Evolutionary conservation across 1,284 basidiomycete species (phyloP), one percentile per base, ranked within the genome.

Genomic region (Ceratobasidium papillatum): DNA sequence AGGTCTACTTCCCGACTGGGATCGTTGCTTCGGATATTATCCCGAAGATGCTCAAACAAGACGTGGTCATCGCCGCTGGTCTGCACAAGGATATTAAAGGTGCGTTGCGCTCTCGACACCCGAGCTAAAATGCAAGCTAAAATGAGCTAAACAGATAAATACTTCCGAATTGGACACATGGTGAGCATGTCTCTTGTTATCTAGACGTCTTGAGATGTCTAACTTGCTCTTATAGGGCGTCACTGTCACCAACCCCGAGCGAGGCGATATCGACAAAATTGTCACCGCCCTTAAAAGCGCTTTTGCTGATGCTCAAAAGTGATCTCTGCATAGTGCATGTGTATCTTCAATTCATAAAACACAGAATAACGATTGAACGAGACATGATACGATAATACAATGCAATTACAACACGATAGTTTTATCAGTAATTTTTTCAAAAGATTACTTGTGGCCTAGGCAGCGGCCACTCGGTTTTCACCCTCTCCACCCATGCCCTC

Each of bases 21-120:
- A 79, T 95, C 25, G 83, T 83, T 22, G 91, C 93, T 0, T 83
- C 88, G 9, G 94, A 96, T 78, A 82, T 98, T 32, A 78, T 97
- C 63, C 92, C 92, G 22, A 87, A 88, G 65, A 84, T 96, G 52
- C 84, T 85, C 34, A 86, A 88, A 79, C 89, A 87, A 78, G 91
- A 90, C 64, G 86, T 99, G 74, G 88, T 98, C 49, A 89, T 95
- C 52, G 95, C 97, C 43, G 96, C 92, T 59, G 97, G 97, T 32
- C 83, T 99, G 78, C 94, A 98, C 84, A 89, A 92, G 79, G 88
- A 88, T 47, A 90, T 94, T 83, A 98, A 95, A 86, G 92, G 94
- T 89, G 79, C 78, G 84, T 87, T 80, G 79, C 80, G 47, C 64
- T 36, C 74, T 65, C 49, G 4, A 38, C 22, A 32, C 22, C 34